Conservation (phyloP, 1,284 basidiomycete genomes). For the Cryptococcus sp. region DNA sequence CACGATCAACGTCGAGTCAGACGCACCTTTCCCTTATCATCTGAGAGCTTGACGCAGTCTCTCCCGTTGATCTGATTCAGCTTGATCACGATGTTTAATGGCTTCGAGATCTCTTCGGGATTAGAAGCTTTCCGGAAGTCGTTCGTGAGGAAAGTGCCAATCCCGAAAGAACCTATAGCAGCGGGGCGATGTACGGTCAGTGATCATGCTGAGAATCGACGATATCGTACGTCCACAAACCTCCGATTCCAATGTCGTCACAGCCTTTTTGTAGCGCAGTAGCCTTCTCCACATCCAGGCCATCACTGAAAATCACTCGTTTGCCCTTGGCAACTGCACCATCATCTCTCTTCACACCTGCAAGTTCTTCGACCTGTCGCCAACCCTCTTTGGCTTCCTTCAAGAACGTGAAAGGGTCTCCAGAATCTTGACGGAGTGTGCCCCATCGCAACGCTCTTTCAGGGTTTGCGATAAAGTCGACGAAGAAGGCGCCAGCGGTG, state of each 20-base stretch:
- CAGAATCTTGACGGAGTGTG: slow-evolving; percentile 87
- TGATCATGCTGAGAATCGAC: not conserved
- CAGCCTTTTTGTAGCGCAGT: slow-evolving; percentile 70
- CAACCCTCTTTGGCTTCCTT: slow-evolving; percentile 68
- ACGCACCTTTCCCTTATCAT: slow-evolving; percentile 80
- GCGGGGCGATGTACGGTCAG: not conserved
- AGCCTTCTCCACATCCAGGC: slow-evolving; percentile 70
- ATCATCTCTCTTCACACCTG: slow-evolving; percentile 57
- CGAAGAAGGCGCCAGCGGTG: slow-evolving; percentile 77
- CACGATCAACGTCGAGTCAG: not conserved
- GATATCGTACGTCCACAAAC: slow-evolving; percentile 53
- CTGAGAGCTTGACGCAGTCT: slow-evolving; percentile 87
- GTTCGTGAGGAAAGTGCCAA: slow-evolving; percentile 88
- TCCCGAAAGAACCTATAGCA: slow-evolving; percentile 71
- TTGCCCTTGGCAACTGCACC: slow-evolving; percentile 66
- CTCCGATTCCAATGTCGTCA: slow-evolving; percentile 70
- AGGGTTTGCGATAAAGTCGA: slow-evolving; percentile 66
- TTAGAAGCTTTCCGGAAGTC: slow-evolving; percentile 71
- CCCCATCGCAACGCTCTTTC: slow-evolving; percentile 69
- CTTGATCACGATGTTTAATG: slow-evolving; percentile 93
- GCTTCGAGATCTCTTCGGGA: slow-evolving; percentile 65
- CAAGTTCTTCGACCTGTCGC: slow-evolving; percentile 31
- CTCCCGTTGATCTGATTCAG: slow-evolving; percentile 69
- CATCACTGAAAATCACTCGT: slow-evolving; percentile 79
- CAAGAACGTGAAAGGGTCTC: slow-evolving; percentile 78